These are phyloP conservation scores for Adansonia digitata DNA, from an alignment of 345 rosid genomes.

Conservation along the genomic window DNA sequence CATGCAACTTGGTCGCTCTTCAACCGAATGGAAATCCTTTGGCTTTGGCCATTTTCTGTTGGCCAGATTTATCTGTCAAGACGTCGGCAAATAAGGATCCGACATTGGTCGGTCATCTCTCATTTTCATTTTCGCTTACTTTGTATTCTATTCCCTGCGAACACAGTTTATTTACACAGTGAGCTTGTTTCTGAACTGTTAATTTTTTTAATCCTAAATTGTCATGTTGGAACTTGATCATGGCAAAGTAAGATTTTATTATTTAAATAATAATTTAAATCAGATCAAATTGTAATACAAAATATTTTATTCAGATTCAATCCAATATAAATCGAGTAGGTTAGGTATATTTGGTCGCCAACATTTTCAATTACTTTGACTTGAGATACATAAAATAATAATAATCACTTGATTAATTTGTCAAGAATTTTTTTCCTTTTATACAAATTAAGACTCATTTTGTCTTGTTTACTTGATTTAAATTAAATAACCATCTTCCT, in stretches of 20 bases:
- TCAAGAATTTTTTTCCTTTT: background rate
- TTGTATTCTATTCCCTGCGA: background rate
- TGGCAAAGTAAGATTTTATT: no score
- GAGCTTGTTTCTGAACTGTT: background rate
- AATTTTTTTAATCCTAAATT: background rate
- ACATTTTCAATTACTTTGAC: no score
- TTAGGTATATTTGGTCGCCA: no score
- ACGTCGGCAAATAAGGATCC: constrained; percentile 3
- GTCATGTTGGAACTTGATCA: background rate
- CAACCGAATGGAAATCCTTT: background rate
- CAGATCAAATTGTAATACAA: no score
- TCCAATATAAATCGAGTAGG: no score
- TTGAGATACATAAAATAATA: background rate
- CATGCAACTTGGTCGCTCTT: background rate
- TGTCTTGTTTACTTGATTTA: background rate
- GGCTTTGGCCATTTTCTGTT: background rate
- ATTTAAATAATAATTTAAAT: no score
- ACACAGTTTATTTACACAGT: background rate
- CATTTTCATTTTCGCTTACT: background rate
- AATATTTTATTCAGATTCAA: no score
- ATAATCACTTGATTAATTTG: background rate
- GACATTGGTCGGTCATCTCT: background rate
- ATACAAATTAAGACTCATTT: background rate
- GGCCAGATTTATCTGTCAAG: background rate
- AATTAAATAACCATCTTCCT: background rate